phyloP scores from a whole-genome alignment of 176 grass and related monocot genomes.

The Coix lacrymajobi region DNA sequence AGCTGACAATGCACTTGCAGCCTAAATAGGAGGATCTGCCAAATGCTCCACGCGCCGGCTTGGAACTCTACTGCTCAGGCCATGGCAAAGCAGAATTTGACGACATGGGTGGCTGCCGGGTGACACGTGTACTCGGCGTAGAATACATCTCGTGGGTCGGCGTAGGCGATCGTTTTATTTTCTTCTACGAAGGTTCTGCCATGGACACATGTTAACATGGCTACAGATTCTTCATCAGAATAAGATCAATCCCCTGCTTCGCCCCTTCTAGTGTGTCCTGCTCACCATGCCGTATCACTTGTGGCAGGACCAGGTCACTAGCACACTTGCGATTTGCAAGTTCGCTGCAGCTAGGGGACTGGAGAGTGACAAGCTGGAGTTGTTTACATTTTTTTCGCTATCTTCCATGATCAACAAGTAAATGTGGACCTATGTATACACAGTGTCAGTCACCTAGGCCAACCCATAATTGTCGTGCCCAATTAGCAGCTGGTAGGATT shows the following conservation, averaged over 20 bases:
- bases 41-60: neutral
- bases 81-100: neutral
- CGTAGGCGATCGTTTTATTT: neutral
- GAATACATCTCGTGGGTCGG: neutral
- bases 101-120: neutral
- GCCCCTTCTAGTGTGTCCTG: neutral
- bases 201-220: neutral
- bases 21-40: neutral
- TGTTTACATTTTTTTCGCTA: too few species aligned
- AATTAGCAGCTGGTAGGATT: too few species aligned
- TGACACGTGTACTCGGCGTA: neutral
- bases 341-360: too few species aligned
- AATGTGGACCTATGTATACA: too few species aligned
- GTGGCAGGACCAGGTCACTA: too few species aligned
- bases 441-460: too few species aligned
- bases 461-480: too few species aligned
- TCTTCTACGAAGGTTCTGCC: neutral
- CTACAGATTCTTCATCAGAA: neutral
- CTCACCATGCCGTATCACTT: too few species aligned
- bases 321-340: too few species aligned
- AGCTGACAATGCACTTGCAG: neutral
- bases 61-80: neutral
- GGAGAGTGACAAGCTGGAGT: too few species aligned
- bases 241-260: neutral
- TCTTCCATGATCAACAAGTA: too few species aligned